Evolutionary conservation across 345 rosid genomes (phyloP), one percentile per base, ranked within the genome.

Genomic region (Pistacia integerrima): DNA sequence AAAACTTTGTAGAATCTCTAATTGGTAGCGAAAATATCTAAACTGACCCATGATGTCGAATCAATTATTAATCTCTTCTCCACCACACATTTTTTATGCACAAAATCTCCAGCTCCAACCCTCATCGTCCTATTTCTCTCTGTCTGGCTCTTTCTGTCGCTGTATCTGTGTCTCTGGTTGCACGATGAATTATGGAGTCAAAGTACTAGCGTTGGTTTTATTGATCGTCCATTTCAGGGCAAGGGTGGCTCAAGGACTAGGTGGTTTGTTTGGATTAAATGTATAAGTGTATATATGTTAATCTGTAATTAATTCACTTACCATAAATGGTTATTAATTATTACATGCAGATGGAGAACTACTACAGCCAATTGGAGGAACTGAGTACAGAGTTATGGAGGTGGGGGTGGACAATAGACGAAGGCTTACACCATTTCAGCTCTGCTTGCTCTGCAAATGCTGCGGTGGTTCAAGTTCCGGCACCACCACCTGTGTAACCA

Each of bases 381-480:
- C 76, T 4, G 67, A 77, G 69, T 77, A 69, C 64, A 74, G 77
- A 48, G 33, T 77, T 61, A 59, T 63, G 82, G 20, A 64, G 72
- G 61, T 44, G 64, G 71, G 12, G 64, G 44, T 17, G 70, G 46
- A 70, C 14, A 11, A 30, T 44, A 74, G 88, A 76, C 72, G 86
- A 67, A 74, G 67, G 82, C 78, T 81, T 35, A 83, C 79, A 18
- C 92, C 97, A 11, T 90, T 79, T 81, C 88, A 88, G 85, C 80
- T 90, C 13, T 92, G 97, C 78, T 81, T 86, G 83, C 63, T 71
- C 52, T 90, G 94, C 89, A 90, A 87, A 88, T 89, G 90, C 59
- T 92, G 97, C 52, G 78, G 89, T 14, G 68, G 74, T 46, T 25
- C 4, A 20, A 4, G 72, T 36, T 33, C 10, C 44, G 4, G 82